Evolutionary conservation across 1,139 yeast genomes (phyloP).

Genomic region (Geotrichum fermentans): DNA sequence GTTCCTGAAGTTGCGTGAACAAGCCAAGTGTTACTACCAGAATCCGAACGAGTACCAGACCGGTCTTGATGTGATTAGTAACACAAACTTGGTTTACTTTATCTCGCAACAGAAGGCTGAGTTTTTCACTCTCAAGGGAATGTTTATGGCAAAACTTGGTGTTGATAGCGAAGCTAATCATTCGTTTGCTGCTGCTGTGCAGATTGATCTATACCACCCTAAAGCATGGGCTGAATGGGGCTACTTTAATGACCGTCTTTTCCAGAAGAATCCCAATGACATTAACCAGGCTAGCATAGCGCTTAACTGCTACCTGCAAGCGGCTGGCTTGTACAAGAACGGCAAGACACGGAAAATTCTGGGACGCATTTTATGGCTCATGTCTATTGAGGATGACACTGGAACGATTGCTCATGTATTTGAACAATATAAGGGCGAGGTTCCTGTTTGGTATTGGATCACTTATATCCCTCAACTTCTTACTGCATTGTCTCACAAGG

Average conservation of each 20-base stretch:
- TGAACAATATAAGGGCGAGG: slow-evolving; percentile 89
- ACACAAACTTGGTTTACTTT: slow-evolving; percentile 90
- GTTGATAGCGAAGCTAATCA: slow-evolving; percentile 94
- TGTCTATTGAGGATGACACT: slow-evolving; percentile 80
- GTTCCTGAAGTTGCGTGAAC: slow-evolving; percentile 88
- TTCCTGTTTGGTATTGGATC: slow-evolving; percentile 99
- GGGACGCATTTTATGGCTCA: slow-evolving; percentile 89
- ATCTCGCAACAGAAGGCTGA: slow-evolving; percentile 98
- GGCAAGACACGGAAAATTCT: slow-evolving; percentile 83
- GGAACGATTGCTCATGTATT: slow-evolving; percentile 84
- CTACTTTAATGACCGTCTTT: slow-evolving; percentile 80
- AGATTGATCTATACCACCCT: slow-evolving; percentile 85
- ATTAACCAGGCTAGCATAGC: slow-evolving; percentile 89
- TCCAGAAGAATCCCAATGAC: slow-evolving; percentile 79
- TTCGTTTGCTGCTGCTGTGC: slow-evolving; percentile 96
- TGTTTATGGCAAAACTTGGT: slow-evolving; percentile 87
- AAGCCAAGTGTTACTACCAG: slow-evolving; percentile 95
- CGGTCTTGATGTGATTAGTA: slow-evolving; percentile 93
- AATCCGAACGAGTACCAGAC: slow-evolving; percentile 82
- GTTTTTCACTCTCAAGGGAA: slow-evolving; percentile 93
- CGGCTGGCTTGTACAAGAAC: slow-evolving; percentile 92
- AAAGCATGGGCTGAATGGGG: slow-evolving; percentile 99
- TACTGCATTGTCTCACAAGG: slow-evolving; percentile 84
- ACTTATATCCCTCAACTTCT: slow-evolving; percentile 92
- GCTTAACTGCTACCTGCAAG: slow-evolving; percentile 90